These are phyloP conservation scores for Haplosporangium gracile DNA, from an alignment of 192 early-diverging fungal species.

Conservation along the genomic window DNA sequence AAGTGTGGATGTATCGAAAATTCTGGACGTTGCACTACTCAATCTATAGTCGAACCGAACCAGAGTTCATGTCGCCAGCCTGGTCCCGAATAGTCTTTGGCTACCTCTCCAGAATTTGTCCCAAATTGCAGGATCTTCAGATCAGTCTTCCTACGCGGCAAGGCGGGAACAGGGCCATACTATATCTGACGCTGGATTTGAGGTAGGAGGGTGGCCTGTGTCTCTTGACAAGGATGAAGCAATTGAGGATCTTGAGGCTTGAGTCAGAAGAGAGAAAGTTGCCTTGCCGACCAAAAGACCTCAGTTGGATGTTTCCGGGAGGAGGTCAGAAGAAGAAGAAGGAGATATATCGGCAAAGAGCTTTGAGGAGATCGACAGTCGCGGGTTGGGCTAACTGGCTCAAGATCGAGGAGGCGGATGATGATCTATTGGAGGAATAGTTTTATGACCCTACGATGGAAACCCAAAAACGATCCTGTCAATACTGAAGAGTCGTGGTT, in stretches of 20 bases:
- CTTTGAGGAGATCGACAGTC: not conserved
- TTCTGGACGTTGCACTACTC: not conserved
- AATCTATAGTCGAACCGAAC: not conserved
- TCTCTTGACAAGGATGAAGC: constrained; percentile 1
- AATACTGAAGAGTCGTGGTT: not conserved
- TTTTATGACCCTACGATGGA: not conserved
- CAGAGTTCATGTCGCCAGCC: not conserved
- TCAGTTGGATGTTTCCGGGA: not conserved
- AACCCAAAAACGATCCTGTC: not conserved
- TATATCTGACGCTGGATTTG: not conserved
- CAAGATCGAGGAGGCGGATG: not conserved
- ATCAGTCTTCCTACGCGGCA: not conserved
- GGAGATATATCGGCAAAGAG: not conserved
- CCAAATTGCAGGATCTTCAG: not conserved
- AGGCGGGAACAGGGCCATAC: not conserved
- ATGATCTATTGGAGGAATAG: not conserved
- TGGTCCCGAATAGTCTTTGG: not conserved
- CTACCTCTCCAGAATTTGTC: not conserved
- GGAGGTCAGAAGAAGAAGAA: not conserved
- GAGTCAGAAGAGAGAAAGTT: not conserved
- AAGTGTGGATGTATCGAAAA: not conserved
- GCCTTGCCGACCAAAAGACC: not conserved
- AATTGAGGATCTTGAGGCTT: not conserved
- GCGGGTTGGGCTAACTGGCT: not conserved
- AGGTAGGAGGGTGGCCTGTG: not conserved